Evolutionary conservation across 2,329 filamentous ascomycete genomes (phyloP).

Genomic region (Sarocladium kiliense): DNA sequence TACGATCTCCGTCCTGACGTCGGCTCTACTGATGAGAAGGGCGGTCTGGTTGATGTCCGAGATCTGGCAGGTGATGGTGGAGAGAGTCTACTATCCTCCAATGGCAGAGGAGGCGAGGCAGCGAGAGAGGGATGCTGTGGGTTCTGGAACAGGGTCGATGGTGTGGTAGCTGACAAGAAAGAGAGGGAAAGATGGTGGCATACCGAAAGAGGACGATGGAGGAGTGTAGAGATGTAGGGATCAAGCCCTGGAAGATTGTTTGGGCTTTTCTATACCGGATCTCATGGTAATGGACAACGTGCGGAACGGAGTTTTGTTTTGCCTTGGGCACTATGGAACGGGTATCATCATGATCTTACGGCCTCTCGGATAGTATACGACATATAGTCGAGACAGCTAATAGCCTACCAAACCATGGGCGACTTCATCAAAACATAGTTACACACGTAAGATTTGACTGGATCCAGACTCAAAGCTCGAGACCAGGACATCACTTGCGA

Average conservation of each 20-base stretch:
- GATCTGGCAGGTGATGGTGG: slow-evolving; percentile 45
- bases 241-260: not conserved
- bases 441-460: too few species aligned
- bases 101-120: slow-evolving; percentile 16
- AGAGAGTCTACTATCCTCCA: slow-evolving; percentile 30
- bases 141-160: slow-evolving; percentile 38
- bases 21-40: slow-evolving; percentile 50
- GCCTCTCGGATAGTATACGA: not conserved
- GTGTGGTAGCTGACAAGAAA: slow-evolving; percentile 35
- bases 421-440: too few species aligned
- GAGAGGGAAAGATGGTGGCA: slow-evolving; percentile 48
- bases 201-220: slow-evolving; percentile 42
- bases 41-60: slow-evolving; percentile 47
- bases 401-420: not conserved
- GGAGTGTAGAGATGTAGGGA: slow-evolving; percentile 18
- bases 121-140: slow-evolving; percentile 37
- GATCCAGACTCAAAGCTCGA: too few species aligned
- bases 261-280: not conserved
- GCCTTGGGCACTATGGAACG: not conserved
- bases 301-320: not conserved
- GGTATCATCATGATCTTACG: not conserved
- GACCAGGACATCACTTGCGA: too few species aligned
- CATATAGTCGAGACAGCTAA: not conserved
- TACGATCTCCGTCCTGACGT: slow-evolving; percentile 57
- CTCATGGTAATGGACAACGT: not conserved